Percentiles rank a stretch among this genome's conserved stretches.
Conservation (phyloP, 2,329 filamentous ascomycete genomes). For the Raffaelea arxii region DNA sequence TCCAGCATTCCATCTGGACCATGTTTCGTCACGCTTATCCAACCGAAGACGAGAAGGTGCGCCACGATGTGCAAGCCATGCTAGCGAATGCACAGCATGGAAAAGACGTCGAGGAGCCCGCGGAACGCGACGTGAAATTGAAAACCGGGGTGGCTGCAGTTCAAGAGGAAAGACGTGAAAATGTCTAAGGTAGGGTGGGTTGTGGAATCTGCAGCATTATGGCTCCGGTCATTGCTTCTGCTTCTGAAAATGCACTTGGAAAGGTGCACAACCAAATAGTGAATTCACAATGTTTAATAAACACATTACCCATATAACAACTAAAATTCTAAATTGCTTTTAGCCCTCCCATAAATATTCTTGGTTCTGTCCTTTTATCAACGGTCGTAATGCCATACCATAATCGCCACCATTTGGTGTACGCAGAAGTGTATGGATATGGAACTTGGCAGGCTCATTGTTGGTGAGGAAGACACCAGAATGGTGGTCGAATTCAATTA, state of each 20-base stretch:
- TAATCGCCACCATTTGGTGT: conserved; percentile 72
- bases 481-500: conserved; percentile 73
- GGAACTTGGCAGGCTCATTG: conserved; percentile 63
- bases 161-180: too few relatives aligned
- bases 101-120: background rate
- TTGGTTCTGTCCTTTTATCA: conserved; percentile 27
- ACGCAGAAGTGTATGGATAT: conserved; percentile 65
- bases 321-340: too few relatives aligned
- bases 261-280: too few relatives aligned
- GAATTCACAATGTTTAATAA: too few relatives aligned
- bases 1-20: conserved; percentile 26
- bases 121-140: too few relatives aligned
- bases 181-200: too few relatives aligned
- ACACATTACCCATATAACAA: too few relatives aligned
- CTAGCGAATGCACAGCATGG: background rate
- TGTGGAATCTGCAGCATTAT: too few relatives aligned
- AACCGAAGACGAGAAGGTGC: conserved; percentile 14
- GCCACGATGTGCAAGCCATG: conserved; percentile 8
- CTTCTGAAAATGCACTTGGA: too few relatives aligned
- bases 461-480: conserved; percentile 70
- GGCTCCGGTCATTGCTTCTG: too few relatives aligned
- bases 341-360: conserved; percentile 31
- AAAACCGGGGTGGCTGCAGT: too few relatives aligned
- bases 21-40: conserved; percentile 31
- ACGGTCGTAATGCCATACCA: conserved; percentile 41